Evolutionary conservation across 257 asterid genomes (phyloP).

Genomic region (Solanum arcanum): DNA sequence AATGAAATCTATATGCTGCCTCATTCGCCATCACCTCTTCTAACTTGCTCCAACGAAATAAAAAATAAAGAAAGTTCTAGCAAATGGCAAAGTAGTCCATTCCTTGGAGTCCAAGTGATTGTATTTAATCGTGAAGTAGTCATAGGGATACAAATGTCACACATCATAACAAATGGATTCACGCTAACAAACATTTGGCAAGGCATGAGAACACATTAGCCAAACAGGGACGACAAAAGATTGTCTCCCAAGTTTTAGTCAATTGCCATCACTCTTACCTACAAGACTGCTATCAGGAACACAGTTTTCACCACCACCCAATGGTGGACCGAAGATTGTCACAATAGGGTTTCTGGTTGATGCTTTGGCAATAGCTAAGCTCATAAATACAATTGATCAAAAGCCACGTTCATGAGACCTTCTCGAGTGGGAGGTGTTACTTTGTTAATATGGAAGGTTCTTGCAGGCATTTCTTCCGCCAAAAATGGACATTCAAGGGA

Average conservation of each 20-base stretch:
- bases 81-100: neutral
- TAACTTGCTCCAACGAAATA: neutral
- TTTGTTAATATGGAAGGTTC: neutral
- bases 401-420: neutral
- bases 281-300: neutral
- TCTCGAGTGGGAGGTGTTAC: neutral
- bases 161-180: neutral
- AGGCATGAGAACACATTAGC: neutral
- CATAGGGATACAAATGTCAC: neutral
- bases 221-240: neutral
- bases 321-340: neutral
- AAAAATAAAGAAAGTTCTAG: neutral
- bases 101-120: neutral
- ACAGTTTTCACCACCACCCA: neutral
- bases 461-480: neutral
- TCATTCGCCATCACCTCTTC: neutral
- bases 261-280: neutral
- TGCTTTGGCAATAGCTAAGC: neutral
- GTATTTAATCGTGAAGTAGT: neutral
- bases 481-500: neutral
- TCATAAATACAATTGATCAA: neutral
- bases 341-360: neutral
- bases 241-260: neutral
- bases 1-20: neutral
- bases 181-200: neutral